These are phyloP conservation scores for Naematelia aurantialba DNA, from an alignment of 768 basidiomycete species.

Conservation along the genomic window DNA sequence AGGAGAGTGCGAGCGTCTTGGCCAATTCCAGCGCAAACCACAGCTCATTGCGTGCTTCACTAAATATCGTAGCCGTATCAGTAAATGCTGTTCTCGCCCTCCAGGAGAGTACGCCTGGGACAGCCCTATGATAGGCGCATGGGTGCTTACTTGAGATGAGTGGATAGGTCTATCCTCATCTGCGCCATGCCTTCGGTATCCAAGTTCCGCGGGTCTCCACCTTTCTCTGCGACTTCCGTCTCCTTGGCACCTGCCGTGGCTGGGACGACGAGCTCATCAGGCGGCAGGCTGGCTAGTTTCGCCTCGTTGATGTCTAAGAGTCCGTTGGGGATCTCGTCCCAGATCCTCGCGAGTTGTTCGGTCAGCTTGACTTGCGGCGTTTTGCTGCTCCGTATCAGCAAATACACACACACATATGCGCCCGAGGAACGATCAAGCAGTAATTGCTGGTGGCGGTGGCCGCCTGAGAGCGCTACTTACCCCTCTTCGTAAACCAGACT, in stretches of 20 bases:
- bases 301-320: constrained; percentile 34
- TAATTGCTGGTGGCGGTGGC: not conserved
- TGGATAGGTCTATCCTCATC: constrained; percentile 27
- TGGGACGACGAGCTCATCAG: constrained; percentile 15
- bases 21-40: constrained; percentile 43
- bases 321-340: constrained; percentile 42
- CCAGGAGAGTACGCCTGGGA: not conserved
- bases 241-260: constrained; percentile 5
- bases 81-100: not conserved
- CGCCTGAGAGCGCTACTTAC: constrained; percentile 12
- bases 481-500: constrained; percentile 17
- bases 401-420: not conserved
- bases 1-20: constrained; percentile 33
- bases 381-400: constrained; percentile 10
- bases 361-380: constrained; percentile 26
- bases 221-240: constrained; percentile 7
- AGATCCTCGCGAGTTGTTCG: constrained; percentile 32
- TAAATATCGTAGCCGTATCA: too few species aligned
- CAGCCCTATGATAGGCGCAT: too few species aligned
- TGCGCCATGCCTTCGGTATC: constrained; percentile 32
- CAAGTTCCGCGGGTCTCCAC: constrained; percentile 20
- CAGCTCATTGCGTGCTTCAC: constrained; percentile 42
- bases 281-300: constrained; percentile 7
- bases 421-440: not conserved
- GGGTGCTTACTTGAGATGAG: constrained; percentile 42